Conservation (phyloP, 805 yeast species). For the Nematodospora valgi region DNA sequence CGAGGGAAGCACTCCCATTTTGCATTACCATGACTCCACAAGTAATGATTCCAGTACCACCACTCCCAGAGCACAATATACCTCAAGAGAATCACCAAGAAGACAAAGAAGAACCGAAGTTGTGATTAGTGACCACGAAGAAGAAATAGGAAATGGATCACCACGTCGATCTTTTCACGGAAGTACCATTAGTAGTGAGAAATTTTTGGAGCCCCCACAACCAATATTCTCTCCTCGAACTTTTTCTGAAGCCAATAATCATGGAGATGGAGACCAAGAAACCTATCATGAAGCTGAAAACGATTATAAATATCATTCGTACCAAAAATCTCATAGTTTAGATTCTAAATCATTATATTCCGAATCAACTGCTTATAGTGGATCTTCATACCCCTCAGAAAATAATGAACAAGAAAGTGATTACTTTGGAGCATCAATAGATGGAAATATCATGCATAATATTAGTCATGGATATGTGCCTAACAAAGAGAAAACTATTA, state of each 20-base stretch:
- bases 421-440: slow-evolving; percentile 45
- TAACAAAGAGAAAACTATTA: slow-evolving; percentile 62
- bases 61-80: slow-evolving; percentile 65
- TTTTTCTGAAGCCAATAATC: slow-evolving; percentile 50
- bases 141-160: slow-evolving; percentile 26
- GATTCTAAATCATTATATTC: slow-evolving; percentile 35
- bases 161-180: slow-evolving; percentile 29
- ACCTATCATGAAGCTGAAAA: slow-evolving; percentile 17
- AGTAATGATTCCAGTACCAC: slow-evolving; percentile 12
- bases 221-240: slow-evolving; percentile 63
- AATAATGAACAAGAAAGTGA: slow-evolving; percentile 26
- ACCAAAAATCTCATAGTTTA: slow-evolving; percentile 28
- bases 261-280: not conserved
- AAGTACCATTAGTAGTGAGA: slow-evolving; percentile 40
- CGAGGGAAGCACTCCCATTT: slow-evolving; percentile 25
- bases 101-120: slow-evolving; percentile 49
- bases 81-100: slow-evolving; percentile 69
- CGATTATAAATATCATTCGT: slow-evolving; percentile 36
- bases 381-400: slow-evolving; percentile 25
- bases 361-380: slow-evolving; percentile 32
- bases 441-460: slow-evolving; percentile 45
- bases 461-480: slow-evolving; percentile 44
- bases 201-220: slow-evolving; percentile 60
- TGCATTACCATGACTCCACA: slow-evolving; percentile 11
- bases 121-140: slow-evolving; percentile 39